phyloP scores from a whole-genome alignment of 352 stramenopile genomes.

The Globisporangium cystogenes region DNA sequence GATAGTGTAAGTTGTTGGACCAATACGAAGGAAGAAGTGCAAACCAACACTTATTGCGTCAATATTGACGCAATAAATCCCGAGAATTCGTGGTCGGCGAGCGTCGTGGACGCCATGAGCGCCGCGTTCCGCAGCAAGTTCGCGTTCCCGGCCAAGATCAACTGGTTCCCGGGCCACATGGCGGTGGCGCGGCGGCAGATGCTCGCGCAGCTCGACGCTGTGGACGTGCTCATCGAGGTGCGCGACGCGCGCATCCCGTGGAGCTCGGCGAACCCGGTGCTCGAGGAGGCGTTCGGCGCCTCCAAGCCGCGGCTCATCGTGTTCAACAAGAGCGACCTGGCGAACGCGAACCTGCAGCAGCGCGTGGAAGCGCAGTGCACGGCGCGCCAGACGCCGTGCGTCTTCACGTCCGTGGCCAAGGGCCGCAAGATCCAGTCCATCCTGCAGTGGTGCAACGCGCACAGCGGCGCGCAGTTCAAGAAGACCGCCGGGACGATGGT shows the following conservation, averaged over 20 bases:
- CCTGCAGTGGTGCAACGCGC: conserved; percentile 71
- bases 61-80: too few species aligned
- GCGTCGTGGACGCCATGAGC: conserved; percentile 27
- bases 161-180: conserved; percentile 89
- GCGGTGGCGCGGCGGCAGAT: conserved; percentile 73
- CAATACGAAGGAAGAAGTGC: too few species aligned
- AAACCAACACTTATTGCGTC: too few species aligned
- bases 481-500: conserved; percentile 82
- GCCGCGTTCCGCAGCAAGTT: conserved; percentile 69
- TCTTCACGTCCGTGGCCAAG: conserved; percentile 82
- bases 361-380: conserved; percentile 62
- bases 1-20: too few species aligned
- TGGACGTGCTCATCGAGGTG: conserved; percentile 83
- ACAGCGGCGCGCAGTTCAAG: conserved; percentile 78
- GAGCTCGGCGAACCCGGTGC: conserved; percentile 76
- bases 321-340: conserved; percentile 86
- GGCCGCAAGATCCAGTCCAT: conserved; percentile 71
- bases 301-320: conserved; percentile 81
- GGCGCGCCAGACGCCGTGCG: conserved; percentile 35
- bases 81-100: not conserved
- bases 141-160: conserved; percentile 74
- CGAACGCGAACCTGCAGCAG: conserved; percentile 81
- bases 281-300: conserved; percentile 68
- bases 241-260: conserved; percentile 79
- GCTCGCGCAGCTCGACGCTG: conserved; percentile 70